Percentiles rank a stretch among this genome's conserved stretches.
Evolutionary conservation across 495 filamentous ascomycete species (phyloP).

Genomic region (Lasiosphaeriaceae sp.): DNA sequence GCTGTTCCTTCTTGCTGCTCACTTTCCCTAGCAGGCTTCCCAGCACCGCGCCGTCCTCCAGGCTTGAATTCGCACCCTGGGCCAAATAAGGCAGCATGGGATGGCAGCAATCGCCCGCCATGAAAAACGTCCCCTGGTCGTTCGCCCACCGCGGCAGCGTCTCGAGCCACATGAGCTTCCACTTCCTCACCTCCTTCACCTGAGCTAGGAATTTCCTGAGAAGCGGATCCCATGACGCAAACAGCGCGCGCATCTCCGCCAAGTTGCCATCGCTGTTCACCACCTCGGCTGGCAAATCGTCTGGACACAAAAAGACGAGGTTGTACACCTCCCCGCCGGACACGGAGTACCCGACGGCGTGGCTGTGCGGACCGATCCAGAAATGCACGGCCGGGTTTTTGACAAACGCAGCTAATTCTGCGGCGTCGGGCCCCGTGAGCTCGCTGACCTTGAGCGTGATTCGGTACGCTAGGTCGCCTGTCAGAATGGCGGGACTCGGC

Average conservation of each 20-base stretch:
- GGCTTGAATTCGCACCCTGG: slow-evolving; percentile 53
- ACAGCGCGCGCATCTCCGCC: slow-evolving; percentile 47
- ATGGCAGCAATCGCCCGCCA: slow-evolving; percentile 60
- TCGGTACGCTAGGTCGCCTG: slow-evolving; percentile 61
- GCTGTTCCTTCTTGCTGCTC: slow-evolving; percentile 36
- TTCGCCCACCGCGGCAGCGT: slow-evolving; percentile 38
- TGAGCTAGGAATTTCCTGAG: slow-evolving; percentile 43
- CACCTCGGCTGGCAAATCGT: slow-evolving; percentile 45
- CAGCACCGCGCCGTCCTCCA: slow-evolving; percentile 54
- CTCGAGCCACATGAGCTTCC: slow-evolving; percentile 49
- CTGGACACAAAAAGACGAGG: slow-evolving; percentile 53
- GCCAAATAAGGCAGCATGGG: slow-evolving; percentile 67
- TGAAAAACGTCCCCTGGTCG: slow-evolving; percentile 35
- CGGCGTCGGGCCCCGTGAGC: slow-evolving; percentile 43
- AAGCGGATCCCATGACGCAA: slow-evolving; percentile 51
- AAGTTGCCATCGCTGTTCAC: slow-evolving; percentile 40
- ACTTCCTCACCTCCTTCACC: slow-evolving; percentile 47
- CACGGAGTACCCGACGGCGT: slow-evolving; percentile 57
- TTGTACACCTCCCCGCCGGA: slow-evolving; percentile 51
- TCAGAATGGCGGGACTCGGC: slow-evolving; percentile 41
- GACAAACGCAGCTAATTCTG: slow-evolving; percentile 41
- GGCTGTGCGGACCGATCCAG: slow-evolving; percentile 61
- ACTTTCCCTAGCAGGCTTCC: slow-evolving; percentile 53
- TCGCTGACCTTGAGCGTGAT: slow-evolving; percentile 50
- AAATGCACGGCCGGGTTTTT: slow-evolving; percentile 59